phyloP scores from a whole-genome alignment of 2,329 filamentous ascomycete genomes.

The Arthrobotrys conoides region DNA sequence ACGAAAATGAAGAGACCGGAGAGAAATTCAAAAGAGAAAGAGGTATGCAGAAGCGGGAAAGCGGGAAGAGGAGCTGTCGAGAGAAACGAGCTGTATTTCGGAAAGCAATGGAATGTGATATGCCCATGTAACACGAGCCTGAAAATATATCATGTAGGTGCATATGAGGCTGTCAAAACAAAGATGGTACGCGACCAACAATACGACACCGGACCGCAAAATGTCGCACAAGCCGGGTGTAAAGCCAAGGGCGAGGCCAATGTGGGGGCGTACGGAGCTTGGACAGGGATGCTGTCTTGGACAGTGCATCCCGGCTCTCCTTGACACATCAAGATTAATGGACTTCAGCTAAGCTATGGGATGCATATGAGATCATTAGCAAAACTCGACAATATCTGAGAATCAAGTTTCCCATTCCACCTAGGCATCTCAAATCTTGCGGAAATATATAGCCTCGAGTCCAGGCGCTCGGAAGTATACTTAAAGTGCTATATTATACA shows the following conservation, averaged over 20 bases:
- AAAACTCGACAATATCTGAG: not conserved
- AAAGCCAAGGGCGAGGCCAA: conserved; percentile 22
- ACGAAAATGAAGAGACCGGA: conserved; percentile 17
- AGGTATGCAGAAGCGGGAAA: conserved; percentile 26
- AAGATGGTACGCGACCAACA: conserved; percentile 46
- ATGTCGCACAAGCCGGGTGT: conserved; percentile 21
- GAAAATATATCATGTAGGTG: conserved; percentile 24
- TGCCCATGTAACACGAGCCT: conserved; percentile 36
- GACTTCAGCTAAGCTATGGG: no score
- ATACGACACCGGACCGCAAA: conserved; percentile 32
- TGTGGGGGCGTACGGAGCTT: conserved; percentile 48
- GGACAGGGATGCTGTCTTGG: conserved; percentile 30
- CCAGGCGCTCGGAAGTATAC: no score
- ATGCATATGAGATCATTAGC: not conserved
- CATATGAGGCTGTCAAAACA: conserved; percentile 41
- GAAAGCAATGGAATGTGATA: conserved; percentile 19
- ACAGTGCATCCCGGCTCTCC: conserved; percentile 5
- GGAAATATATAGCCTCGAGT: not conserved
- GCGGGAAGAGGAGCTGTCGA: conserved; percentile 1
- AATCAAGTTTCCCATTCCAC: not conserved
- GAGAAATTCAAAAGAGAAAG: conserved; percentile 8
- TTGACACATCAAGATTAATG: not conserved
- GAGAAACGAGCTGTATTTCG: conserved; percentile 10
- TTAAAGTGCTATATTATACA: no score
- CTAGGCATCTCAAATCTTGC: no score